Conservation (phyloP, 192 early-diverging fungal species). For the Coemansia sp. region DNA sequence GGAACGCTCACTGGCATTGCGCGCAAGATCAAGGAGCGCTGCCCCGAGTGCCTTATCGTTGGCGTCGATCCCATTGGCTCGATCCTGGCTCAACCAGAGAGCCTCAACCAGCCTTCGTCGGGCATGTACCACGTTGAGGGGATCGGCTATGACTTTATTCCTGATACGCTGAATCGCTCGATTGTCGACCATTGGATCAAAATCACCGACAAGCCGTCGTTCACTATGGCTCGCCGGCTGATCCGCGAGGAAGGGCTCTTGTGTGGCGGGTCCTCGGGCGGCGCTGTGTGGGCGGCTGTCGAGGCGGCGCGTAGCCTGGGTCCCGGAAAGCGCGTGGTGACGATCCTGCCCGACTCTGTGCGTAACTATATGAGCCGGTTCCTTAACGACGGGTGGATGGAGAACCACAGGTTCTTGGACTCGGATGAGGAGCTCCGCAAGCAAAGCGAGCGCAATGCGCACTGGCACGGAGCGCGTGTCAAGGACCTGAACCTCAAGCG, state of each 20-base stretch:
- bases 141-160: conserved; percentile 99
- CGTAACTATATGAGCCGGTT: conserved; percentile 99
- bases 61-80: conserved; percentile 96
- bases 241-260: conserved; percentile 97
- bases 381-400: conserved; percentile 98
- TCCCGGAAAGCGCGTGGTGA: conserved; percentile 88
- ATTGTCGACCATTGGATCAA: conserved; percentile 96
- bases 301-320: conserved; percentile 82
- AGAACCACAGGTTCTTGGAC: conserved; percentile 84
- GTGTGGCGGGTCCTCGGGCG: conserved; percentile 95
- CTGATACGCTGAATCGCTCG: conserved; percentile 81
- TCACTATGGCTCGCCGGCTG: conserved; percentile 92
- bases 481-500: conserved; percentile 75
- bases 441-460: conserved; percentile 66
- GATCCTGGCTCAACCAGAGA: conserved; percentile 87
- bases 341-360: conserved; percentile 96
- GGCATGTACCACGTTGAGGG: conserved; percentile 93
- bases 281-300: conserved; percentile 86
- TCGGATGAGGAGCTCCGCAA: conserved; percentile 59
- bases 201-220: conserved; percentile 93
- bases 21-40: conserved; percentile 92
- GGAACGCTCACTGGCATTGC: conserved; percentile 97
- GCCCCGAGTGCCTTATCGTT: conserved; percentile 80
- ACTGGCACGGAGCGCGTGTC: conserved; percentile 83
- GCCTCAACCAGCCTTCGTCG: conserved; percentile 68